These are phyloP conservation scores for Dendrobium officinale DNA, from an alignment of 106 monocot genomes.

Conservation along the genomic window DNA sequence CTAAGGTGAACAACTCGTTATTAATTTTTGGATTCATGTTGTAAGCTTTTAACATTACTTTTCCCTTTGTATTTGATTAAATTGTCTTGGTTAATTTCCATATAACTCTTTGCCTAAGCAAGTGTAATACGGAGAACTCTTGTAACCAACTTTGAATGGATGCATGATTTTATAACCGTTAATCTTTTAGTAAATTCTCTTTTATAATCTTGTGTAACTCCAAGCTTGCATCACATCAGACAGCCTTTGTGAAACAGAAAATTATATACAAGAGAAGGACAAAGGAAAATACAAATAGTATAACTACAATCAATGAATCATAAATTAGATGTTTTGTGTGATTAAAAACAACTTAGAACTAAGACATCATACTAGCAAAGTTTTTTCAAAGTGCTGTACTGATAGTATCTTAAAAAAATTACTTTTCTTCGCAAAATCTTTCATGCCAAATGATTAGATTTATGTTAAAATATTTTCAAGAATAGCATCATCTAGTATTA, in stretches of 20 bases:
- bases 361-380: background rate
- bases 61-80: too few species aligned
- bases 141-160: too few species aligned
- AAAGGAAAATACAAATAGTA: background rate
- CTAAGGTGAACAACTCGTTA: too few species aligned
- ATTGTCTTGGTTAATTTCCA: too few species aligned
- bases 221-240: too few species aligned
- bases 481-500: background rate
- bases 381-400: background rate
- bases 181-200: too few species aligned
- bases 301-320: background rate
- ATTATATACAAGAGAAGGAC: background rate
- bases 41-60: too few species aligned
- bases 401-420: background rate
- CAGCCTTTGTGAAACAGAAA: background rate
- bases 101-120: too few species aligned
- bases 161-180: too few species aligned
- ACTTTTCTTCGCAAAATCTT: background rate
- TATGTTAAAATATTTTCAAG: background rate
- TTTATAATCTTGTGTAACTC: too few species aligned
- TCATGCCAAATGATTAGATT: background rate
- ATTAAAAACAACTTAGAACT: conserved; percentile 1
- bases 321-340: background rate
- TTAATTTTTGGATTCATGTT: too few species aligned
- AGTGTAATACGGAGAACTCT: too few species aligned